Percentiles rank a stretch among this genome's conserved stretches.
phyloP scores from a whole-genome alignment of 768 basidiomycete genomes.

The Suillus spraguei region DNA sequence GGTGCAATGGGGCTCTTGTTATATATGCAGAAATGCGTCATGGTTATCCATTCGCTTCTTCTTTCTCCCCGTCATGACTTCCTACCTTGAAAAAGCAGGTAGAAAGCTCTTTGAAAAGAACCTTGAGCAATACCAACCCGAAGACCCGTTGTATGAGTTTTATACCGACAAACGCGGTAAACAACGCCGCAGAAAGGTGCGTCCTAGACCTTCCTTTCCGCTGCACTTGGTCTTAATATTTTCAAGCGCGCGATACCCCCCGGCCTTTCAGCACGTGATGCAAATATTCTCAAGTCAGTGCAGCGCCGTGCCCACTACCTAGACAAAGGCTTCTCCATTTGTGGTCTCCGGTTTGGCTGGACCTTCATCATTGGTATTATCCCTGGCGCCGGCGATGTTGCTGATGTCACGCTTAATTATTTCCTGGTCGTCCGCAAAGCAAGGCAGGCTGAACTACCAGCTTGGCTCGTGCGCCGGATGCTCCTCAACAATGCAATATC shows the following conservation, averaged over 20 bases:
- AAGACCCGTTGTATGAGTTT: slow-evolving; percentile 70
- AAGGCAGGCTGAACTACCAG: slow-evolving; percentile 66
- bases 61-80: slow-evolving; percentile 23
- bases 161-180: slow-evolving; percentile 32
- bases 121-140: slow-evolving; percentile 65
- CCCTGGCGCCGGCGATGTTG: slow-evolving; percentile 69
- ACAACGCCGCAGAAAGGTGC: slow-evolving; percentile 39
- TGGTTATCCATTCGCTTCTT: not conserved
- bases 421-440: slow-evolving; percentile 76
- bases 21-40: not conserved
- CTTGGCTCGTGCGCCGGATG: slow-evolving; percentile 76
- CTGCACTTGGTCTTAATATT: slow-evolving; percentile 40
- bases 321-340: slow-evolving; percentile 83
- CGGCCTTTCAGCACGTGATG: slow-evolving; percentile 77
- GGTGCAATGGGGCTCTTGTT: slow-evolving; percentile 9
- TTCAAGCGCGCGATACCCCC: slow-evolving; percentile 67
- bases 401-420: slow-evolving; percentile 70
- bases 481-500: slow-evolving; percentile 73
- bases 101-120: slow-evolving; percentile 65
- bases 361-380: slow-evolving; percentile 79
- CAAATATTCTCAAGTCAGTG: slow-evolving; percentile 71
- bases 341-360: slow-evolving; percentile 86
- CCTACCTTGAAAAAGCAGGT: slow-evolving; percentile 47
- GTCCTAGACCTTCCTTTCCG: slow-evolving; percentile 25
- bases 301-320: slow-evolving; percentile 81